phyloP scores from a whole-genome alignment of 2,329 filamentous ascomycete species.

The Diaporthe citrichinensis region DNA sequence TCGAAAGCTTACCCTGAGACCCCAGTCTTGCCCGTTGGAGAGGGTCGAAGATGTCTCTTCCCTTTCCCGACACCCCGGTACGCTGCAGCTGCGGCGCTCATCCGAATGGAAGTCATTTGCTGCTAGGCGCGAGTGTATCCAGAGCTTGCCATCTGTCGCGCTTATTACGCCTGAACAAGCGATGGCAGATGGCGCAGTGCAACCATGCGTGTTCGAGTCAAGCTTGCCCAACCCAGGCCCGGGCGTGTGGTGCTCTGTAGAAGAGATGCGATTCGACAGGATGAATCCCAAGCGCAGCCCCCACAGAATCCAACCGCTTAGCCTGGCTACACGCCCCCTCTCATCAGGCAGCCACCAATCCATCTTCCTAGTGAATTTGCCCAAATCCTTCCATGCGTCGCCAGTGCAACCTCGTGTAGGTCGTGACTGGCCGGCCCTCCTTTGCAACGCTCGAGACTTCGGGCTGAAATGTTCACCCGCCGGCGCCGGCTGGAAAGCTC shows the following conservation, averaged over 20 bases:
- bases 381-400: slow-evolving; percentile 20
- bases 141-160: not conserved
- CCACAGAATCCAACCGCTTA: not conserved
- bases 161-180: not conserved
- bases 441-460: not conserved
- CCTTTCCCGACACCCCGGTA: not conserved
- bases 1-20: not conserved
- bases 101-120: not conserved
- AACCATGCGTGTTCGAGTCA: not conserved
- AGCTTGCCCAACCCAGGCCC: not conserved
- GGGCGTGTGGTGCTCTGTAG: not conserved
- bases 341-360: slow-evolving; percentile 12
- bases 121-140: not conserved
- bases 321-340: slow-evolving; percentile 1
- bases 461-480: not conserved
- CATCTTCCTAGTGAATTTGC: slow-evolving; percentile 14
- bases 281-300: slow-evolving; percentile 9
- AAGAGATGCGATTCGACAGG: slow-evolving; percentile 24
- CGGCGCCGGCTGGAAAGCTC: not conserved
- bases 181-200: not conserved
- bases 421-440: not conserved
- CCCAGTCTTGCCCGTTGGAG: slow-evolving; percentile 22
- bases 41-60: not conserved
- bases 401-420: slow-evolving; percentile 4
- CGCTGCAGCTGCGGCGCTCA: not conserved